A percentile compares a stretch with the other conserved stretches of the same genome.
These are phyloP conservation scores for Tilletia setariae DNA, from an alignment of 1,284 basidiomycete genomes.

Conservation along the genomic window DNA sequence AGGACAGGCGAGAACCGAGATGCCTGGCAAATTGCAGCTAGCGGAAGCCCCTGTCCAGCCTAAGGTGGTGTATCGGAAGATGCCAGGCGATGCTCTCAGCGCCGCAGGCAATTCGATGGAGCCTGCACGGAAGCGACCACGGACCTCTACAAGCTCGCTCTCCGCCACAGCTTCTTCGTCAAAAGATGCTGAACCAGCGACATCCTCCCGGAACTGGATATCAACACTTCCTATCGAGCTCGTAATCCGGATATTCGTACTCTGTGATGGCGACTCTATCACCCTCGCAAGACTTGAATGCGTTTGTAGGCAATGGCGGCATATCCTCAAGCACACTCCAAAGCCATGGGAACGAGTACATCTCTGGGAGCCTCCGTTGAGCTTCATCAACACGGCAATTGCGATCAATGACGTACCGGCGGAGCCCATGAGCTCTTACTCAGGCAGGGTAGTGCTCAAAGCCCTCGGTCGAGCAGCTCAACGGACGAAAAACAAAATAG, in stretches of 20 bases:
- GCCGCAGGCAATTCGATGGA: too few relatives aligned
- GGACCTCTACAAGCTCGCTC: too few relatives aligned
- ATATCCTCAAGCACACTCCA: background rate
- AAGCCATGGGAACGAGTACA: background rate
- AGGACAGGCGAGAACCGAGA: too few relatives aligned
- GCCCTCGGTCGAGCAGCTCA: background rate
- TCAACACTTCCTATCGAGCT: background rate
- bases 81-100: too few relatives aligned
- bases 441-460: background rate
- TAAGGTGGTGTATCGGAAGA: too few relatives aligned
- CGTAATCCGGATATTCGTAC: background rate
- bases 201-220: too few relatives aligned
- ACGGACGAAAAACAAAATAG: background rate
- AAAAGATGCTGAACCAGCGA: too few relatives aligned
- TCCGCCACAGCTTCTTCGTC: too few relatives aligned
- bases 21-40: too few relatives aligned
- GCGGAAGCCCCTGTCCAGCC: too few relatives aligned
- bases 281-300: background rate
- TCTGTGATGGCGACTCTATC: constrained; percentile 1
- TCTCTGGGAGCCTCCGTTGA: background rate
- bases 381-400: background rate
- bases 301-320: background rate
- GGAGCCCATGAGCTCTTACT: background rate
- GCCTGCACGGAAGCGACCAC: too few relatives aligned
- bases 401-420: background rate